Base-by-base conservation (phyloP, 495 filamentous ascomycete species). In the Penicillium simplicissimum region DNA sequence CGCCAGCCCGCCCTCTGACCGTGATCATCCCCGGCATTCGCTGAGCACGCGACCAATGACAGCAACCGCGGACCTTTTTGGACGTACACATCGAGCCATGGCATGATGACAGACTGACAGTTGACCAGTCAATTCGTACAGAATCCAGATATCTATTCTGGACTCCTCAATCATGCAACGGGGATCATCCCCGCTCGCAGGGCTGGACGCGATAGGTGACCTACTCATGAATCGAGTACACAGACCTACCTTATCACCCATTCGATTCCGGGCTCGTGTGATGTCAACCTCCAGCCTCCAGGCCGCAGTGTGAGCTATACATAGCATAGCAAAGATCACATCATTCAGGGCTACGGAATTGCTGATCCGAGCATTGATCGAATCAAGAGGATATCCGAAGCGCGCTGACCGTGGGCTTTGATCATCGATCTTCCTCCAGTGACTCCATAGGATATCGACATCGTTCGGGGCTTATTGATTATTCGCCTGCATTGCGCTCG, bases 11-110 rank as follows among this genome's bases (percentile, higher is more conserved):
- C 31, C 31, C 52, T 59, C 58, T 54, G 25, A 52, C 59, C 57
- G 69, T 72, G 69, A 72, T 70, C 62, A 31, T 19, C 52, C 37
- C 54, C 48, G n/a, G 53, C 61, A 71, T 68, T 70, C 58, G 64
- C 59, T 48, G 33, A 23, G 25, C 55, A 38, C 21, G 11, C 28
- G 19, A 28, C 69, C 67, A 71, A 71, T 71, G 14, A 58, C 17
- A 58, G 10, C 38, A 33, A 48, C 37, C 1, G 4, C 59, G 56
- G 55, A 48, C 61, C 49, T 63, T 58, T 60, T 63, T 21, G 49
- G 43, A 38, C 43, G 34, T 58, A 33, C 7, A 8, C 10, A 28
- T 28, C 13, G 5, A 3, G 14, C 17, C 28, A 51, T 17, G 9
- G 28, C 33, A 47, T 57, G 52, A 43, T 43, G 38, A 52, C 14